Conservation (phyloP, 768 basidiomycete species). For the Terana coerulea region DNA sequence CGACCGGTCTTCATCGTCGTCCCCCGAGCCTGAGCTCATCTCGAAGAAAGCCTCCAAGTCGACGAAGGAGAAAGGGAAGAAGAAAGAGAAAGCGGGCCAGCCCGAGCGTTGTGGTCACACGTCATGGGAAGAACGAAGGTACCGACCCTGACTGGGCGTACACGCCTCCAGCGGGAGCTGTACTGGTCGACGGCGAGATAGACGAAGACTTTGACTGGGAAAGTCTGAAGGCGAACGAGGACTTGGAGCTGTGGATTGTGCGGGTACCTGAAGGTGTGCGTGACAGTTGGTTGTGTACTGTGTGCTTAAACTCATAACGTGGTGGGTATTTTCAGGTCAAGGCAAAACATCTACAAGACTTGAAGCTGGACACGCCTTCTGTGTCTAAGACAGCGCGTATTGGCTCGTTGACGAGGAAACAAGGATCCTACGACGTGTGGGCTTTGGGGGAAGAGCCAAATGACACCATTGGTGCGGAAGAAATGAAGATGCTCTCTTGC, state of each 20-base stretch:
- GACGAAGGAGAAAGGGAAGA: constrained; percentile 21
- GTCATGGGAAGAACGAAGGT: constrained; percentile 48
- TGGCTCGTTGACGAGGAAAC: constrained; percentile 51
- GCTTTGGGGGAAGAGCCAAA: constrained; percentile 43
- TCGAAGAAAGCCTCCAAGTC: constrained; percentile 24
- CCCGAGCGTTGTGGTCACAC: constrained; percentile 12
- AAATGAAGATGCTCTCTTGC: constrained; percentile 56
- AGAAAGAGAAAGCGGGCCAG: background rate
- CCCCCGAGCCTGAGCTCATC: constrained; percentile 14
- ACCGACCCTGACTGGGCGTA: constrained; percentile 56
- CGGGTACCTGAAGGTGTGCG: constrained; percentile 66
- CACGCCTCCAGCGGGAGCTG: constrained; percentile 50
- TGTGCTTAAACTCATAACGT: background rate
- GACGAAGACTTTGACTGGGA: constrained; percentile 64
- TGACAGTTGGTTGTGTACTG: constrained; percentile 11
- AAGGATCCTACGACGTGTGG: constrained; percentile 63
- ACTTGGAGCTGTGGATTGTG: constrained; percentile 69
- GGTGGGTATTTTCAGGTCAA: constrained; percentile 45
- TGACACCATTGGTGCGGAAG: constrained; percentile 51
- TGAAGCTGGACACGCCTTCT: constrained; percentile 44
- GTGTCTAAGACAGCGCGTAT: constrained; percentile 38
- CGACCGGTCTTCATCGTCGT: constrained; percentile 16
- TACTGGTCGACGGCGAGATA: constrained; percentile 42
- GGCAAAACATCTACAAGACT: constrained; percentile 54
- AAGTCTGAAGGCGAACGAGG: constrained; percentile 44